phyloP scores from a whole-genome alignment of 352 stramenopile species.

The Pythium utonaiense region DNA sequence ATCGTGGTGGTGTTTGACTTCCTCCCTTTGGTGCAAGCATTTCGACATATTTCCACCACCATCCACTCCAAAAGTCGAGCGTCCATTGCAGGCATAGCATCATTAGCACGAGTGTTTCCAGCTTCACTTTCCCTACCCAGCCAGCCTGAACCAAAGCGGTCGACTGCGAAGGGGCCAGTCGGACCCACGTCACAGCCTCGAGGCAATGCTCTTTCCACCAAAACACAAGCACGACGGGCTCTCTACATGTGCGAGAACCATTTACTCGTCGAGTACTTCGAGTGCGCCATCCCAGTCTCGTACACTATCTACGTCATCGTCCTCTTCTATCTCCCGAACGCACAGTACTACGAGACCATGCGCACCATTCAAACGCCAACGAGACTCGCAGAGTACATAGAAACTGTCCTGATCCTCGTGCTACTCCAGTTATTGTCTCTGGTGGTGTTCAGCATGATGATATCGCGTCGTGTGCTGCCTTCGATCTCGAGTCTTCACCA shows the following conservation, averaged over 20 bases:
- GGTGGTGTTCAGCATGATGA: conserved; percentile 1
- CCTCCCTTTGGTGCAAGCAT: neutral
- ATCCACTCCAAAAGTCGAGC: neutral
- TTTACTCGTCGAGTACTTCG: conserved; percentile 29
- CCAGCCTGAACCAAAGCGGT: neutral
- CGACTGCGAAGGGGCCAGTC: no score
- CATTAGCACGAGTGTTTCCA: neutral
- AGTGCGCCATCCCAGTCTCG: conserved; percentile 18
- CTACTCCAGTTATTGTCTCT: conserved; percentile 20
- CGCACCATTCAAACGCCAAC: neutral
- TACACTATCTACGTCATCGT: conserved; percentile 22
- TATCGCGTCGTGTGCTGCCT: conserved; percentile 9
- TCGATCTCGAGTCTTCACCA: conserved; percentile 14
- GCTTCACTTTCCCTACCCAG: neutral
- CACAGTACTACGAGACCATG: conserved; percentile 23
- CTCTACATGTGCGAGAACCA: conserved; percentile 21
- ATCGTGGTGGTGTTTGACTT: neutral
- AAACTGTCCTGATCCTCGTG: conserved; percentile 9
- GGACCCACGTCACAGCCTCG: neutral
- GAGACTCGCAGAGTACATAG: neutral
- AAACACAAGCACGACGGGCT: neutral
- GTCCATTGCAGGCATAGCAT: neutral
- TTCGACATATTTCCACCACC: neutral
- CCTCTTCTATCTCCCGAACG: conserved; percentile 29
- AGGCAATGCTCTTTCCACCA: neutral